Conservation (phyloP, 805 yeast species). For the Yarrowia yakushimensis region DNA sequence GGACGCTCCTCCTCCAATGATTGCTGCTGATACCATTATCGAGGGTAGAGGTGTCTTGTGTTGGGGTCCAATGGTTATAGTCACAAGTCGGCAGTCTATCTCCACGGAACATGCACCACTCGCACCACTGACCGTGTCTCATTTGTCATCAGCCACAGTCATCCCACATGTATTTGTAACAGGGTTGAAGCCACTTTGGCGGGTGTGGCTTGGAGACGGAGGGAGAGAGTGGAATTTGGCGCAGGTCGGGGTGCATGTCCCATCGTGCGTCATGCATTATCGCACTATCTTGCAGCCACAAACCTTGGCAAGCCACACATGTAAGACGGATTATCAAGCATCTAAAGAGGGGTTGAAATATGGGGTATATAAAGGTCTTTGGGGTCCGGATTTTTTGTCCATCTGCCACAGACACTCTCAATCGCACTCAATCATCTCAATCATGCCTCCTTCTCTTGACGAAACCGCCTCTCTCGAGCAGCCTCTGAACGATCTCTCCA, state of each 20-base stretch:
- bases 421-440: background rate
- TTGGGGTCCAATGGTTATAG: no score
- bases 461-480: background rate
- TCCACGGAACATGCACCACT: background rate
- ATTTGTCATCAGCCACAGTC: constrained; percentile 7
- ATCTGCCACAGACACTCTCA: no score
- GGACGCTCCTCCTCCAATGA: constrained; percentile 10
- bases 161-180: background rate
- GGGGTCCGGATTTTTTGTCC: no score
- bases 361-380: no score
- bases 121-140: background rate
- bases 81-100: background rate
- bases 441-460: background rate
- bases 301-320: constrained; percentile 15
- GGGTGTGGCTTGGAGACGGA: background rate
- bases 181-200: constrained; percentile 4
- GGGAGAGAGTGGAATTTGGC: no score
- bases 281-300: constrained; percentile 22
- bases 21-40: background rate
- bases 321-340: background rate
- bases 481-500: background rate
- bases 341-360: background rate
- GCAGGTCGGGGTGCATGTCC: no score
- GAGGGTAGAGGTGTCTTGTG: background rate
- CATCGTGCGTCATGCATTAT: background rate